These are phyloP conservation scores for Corymbia calophylla DNA, from an alignment of 441 rosid species.

Conservation along the genomic window DNA sequence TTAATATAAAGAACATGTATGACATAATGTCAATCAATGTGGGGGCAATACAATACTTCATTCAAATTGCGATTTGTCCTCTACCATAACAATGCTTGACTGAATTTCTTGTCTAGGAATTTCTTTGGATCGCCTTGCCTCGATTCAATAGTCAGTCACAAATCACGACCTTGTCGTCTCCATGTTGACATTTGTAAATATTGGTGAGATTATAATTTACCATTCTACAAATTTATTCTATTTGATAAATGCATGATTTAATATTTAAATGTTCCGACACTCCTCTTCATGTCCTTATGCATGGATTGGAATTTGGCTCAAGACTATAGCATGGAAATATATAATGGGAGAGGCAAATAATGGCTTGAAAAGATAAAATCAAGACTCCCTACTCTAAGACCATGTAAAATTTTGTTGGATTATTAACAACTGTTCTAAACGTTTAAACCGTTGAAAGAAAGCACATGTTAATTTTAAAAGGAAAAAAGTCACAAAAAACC, in stretches of 20 bases:
- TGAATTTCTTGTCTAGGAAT: not conserved
- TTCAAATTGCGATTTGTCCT: not conserved
- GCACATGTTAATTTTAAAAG: too few species aligned
- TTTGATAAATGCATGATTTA: not conserved
- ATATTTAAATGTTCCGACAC: not conserved
- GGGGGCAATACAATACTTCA: not conserved
- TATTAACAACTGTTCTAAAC: fast-evolving
- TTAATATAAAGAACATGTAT: too few species aligned
- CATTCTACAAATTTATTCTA: too few species aligned
- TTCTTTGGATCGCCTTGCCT: not conserved
- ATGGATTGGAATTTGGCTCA: not conserved
- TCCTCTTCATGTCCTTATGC: not conserved
- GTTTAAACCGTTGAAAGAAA: too few species aligned
- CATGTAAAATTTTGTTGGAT: not conserved
- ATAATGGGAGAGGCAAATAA: not conserved
- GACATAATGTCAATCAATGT: not conserved
- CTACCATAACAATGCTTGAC: not conserved
- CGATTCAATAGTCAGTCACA: not conserved
- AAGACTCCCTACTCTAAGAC: fast-evolving
- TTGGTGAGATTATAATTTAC: not conserved
- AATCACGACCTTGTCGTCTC: not conserved
- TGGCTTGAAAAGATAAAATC: not conserved
- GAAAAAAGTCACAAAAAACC: not conserved
- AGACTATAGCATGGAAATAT: not conserved
- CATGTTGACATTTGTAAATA: not conserved